Percentiles rank a stretch among this genome's conserved stretches.
phyloP scores from a whole-genome alignment of 2,329 filamentous ascomycete species.

The Aspergillus sp. region DNA sequence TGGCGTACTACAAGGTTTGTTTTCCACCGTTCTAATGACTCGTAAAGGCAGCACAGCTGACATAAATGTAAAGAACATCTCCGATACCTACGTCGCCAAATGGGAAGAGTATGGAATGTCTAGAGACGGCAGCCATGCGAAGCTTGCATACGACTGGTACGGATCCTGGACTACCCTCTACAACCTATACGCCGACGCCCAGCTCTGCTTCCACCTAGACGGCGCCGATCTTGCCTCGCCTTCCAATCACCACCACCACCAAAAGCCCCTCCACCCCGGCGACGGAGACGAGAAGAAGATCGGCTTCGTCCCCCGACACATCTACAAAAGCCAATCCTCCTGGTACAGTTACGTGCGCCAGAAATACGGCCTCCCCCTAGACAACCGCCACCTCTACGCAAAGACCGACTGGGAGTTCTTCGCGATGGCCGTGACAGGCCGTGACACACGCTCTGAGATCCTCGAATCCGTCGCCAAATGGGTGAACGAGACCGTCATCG shows the following conservation, averaged over 20 bases:
- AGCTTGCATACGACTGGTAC: conserved; percentile 74
- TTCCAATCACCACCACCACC: conserved; percentile 10
- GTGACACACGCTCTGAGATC: conserved; percentile 64
- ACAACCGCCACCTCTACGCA: conserved; percentile 76
- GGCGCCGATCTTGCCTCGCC: conserved; percentile 29
- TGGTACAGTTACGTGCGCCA: conserved; percentile 79
- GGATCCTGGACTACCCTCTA: conserved; percentile 82
- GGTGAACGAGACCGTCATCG: conserved; percentile 77
- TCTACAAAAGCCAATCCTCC: conserved; percentile 74
- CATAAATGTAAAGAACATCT: conserved; percentile 45
- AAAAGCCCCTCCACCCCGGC: conserved; percentile 21
- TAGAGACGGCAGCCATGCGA: conserved; percentile 64
- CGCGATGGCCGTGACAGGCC: conserved; percentile 71
- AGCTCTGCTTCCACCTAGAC: conserved; percentile 72
- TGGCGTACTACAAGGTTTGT: conserved; percentile 51
- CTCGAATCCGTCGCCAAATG: conserved; percentile 69
- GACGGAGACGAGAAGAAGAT: conserved; percentile 20
- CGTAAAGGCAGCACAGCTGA: no score
- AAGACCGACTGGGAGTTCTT: conserved; percentile 94
- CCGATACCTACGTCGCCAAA: conserved; percentile 62
- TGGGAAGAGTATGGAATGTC: conserved; percentile 72
- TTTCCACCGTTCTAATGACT: background rate
- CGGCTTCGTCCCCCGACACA: conserved; percentile 65
- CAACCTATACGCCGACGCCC: conserved; percentile 74
- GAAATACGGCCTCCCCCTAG: conserved; percentile 75